Conservation (phyloP, 768 basidiomycete species). For the Hericium rajendrae region DNA sequence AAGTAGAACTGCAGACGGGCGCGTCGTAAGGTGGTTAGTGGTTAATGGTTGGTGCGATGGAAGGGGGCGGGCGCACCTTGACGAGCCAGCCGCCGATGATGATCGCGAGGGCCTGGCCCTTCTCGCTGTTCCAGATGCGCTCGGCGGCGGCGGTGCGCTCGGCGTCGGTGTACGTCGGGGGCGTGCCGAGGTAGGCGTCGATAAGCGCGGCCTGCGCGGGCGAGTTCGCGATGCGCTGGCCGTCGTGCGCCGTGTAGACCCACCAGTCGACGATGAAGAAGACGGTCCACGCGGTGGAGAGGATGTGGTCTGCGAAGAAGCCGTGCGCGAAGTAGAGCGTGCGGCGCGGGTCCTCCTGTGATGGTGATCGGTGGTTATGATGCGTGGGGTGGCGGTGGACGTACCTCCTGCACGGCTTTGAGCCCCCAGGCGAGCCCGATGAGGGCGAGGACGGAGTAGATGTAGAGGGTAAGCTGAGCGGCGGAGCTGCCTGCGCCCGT, state of each 20-base stretch:
- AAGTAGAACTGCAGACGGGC: constrained; percentile 84
- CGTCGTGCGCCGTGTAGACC: constrained; percentile 87
- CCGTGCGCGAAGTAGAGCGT: constrained; percentile 86
- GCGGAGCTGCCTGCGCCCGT: constrained; percentile 91
- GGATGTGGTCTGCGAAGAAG: constrained; percentile 84
- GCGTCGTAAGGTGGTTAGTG: background rate
- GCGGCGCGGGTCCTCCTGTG: constrained; percentile 80
- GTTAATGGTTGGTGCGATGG: background rate
- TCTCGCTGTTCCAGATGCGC: constrained; percentile 85
- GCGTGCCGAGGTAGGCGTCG: constrained; percentile 30
- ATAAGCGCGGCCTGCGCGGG: constrained; percentile 84
- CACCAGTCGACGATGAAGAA: constrained; percentile 91
- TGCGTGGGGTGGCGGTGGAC: constrained; percentile 22
- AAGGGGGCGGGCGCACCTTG: constrained; percentile 50
- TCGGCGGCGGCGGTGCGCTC: constrained; percentile 67
- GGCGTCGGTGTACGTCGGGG: constrained; percentile 47
- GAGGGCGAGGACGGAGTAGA: constrained; percentile 83
- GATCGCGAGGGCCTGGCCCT: constrained; percentile 66
- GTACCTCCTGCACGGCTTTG: constrained; percentile 73
- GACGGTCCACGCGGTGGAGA: constrained; percentile 86
- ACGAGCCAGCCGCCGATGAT: constrained; percentile 77
- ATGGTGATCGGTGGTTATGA: background rate
- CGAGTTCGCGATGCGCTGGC: constrained; percentile 69
- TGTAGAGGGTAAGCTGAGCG: constrained; percentile 84
- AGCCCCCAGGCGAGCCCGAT: constrained; percentile 81